Evolutionary conservation across 768 basidiomycete species (phyloP).

Genomic region (Termitomyces sp.): DNA sequence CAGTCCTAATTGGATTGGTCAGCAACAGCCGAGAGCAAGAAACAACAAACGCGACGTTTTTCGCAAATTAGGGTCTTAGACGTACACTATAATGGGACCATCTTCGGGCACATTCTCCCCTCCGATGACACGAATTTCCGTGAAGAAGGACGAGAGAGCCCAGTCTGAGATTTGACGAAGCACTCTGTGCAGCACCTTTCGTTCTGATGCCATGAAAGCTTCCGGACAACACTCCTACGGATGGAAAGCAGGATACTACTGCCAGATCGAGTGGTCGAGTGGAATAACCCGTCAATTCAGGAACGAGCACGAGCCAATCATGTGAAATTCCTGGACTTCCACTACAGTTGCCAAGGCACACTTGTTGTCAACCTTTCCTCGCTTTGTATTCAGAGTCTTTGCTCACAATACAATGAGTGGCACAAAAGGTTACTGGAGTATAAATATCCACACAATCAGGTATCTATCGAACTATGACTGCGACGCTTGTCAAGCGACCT

Average conservation of each 20-base stretch:
- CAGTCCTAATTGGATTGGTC: conserved; percentile 44
- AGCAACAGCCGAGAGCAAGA: neutral
- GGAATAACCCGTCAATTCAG: no score
- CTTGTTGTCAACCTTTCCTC: neutral
- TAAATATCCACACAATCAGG: neutral
- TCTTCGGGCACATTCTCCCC: conserved; percentile 83
- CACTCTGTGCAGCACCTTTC: conserved; percentile 59
- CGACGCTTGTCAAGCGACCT: neutral
- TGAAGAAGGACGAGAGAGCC: conserved; percentile 86
- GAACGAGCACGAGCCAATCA: neutral
- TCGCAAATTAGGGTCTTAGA: neutral
- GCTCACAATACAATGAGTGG: conserved; percentile 2
- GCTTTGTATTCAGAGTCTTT: conserved; percentile 1
- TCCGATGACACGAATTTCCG: conserved; percentile 81
- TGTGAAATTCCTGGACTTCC: neutral
- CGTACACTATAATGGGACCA: conserved; percentile 93
- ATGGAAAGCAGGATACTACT: neutral
- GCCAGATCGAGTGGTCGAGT: no score
- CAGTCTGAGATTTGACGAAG: conserved; percentile 69
- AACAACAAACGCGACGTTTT: neutral
- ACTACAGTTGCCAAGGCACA: neutral
- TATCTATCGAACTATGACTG: conserved; percentile 6
- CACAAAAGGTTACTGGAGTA: conserved; percentile 4
- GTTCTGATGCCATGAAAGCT: conserved; percentile 28
- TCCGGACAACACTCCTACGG: neutral